These are phyloP conservation scores for Zygotorulaspora danielsina DNA, from an alignment of 805 yeast species.

Conservation along the genomic window DNA sequence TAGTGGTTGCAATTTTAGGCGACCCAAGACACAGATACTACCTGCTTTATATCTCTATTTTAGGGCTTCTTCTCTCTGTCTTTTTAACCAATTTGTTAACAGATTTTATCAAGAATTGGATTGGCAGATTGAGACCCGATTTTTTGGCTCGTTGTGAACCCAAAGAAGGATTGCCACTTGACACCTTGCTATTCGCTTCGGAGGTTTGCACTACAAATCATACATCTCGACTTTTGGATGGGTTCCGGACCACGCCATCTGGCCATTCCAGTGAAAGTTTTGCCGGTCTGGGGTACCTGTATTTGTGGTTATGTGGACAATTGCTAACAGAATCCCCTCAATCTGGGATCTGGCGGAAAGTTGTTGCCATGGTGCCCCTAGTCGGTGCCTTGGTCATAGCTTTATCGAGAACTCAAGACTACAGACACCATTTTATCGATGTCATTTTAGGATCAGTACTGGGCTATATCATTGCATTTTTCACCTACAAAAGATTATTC, in stretches of 20 bases:
- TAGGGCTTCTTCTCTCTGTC: slow-evolving; percentile 63
- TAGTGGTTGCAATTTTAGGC: slow-evolving; percentile 32
- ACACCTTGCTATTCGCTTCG: slow-evolving; percentile 52
- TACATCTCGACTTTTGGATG: slow-evolving; percentile 48
- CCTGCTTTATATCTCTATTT: slow-evolving; percentile 55
- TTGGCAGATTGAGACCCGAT: slow-evolving; percentile 92
- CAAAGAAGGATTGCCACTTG: slow-evolving; percentile 49
- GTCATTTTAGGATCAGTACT: slow-evolving; percentile 66
- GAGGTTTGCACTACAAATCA: slow-evolving; percentile 62
- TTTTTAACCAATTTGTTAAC: slow-evolving; percentile 60
- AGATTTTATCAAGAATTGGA: slow-evolving; percentile 71
- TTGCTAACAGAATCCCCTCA: slow-evolving; percentile 44
- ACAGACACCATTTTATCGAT: slow-evolving; percentile 89
- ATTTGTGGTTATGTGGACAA: slow-evolving; percentile 69
- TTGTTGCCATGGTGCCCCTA: slow-evolving; percentile 51
- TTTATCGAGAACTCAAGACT: slow-evolving; percentile 81
- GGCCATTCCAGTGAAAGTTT: slow-evolving; percentile 75
- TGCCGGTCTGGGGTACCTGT: slow-evolving; percentile 58
- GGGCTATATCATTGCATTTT: slow-evolving; percentile 57
- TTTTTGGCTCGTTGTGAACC: slow-evolving; percentile 84
- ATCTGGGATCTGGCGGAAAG: slow-evolving; percentile 61
- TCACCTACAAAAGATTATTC: slow-evolving; percentile 40
- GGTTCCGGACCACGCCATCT: slow-evolving; percentile 77
- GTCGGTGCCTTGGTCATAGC: slow-evolving; percentile 76
- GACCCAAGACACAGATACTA: slow-evolving; percentile 52